These are phyloP conservation scores for Ascocoryne sarcoides DNA, from an alignment of 2,329 filamentous ascomycete species.

Conservation along the genomic window DNA sequence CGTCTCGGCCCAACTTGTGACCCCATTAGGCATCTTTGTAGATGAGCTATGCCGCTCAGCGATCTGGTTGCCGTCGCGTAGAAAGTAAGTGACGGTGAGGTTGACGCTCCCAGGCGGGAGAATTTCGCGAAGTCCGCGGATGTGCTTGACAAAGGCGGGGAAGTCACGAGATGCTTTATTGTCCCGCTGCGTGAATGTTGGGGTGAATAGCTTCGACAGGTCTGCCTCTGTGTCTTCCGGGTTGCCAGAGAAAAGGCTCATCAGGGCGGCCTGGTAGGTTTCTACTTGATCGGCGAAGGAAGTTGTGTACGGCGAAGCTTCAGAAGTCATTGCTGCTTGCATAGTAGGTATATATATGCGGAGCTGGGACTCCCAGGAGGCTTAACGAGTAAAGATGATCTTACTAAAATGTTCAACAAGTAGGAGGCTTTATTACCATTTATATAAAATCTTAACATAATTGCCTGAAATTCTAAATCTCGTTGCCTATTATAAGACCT, in stretches of 20 bases:
- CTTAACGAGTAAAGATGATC: too few species aligned
- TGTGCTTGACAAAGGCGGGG: not conserved
- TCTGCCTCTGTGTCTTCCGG: slow-evolving; percentile 2
- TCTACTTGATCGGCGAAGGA: slow-evolving; percentile 1
- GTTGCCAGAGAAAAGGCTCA: slow-evolving; percentile 1
- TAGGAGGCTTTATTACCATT: too few species aligned
- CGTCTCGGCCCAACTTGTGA: not conserved
- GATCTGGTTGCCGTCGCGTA: slow-evolving; percentile 2
- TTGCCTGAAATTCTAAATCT: too few species aligned
- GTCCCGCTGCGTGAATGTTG: slow-evolving; percentile 3
- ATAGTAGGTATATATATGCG: too few species aligned
- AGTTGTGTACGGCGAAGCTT: too few species aligned
- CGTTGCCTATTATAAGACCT: too few species aligned
- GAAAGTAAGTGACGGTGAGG: not conserved
- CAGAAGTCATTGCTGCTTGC: too few species aligned
- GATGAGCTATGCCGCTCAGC: slow-evolving; percentile 1
- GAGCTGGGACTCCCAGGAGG: too few species aligned
- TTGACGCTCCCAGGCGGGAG: slow-evolving; percentile 1
- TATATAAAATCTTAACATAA: too few species aligned
- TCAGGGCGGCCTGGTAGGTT: not conserved
- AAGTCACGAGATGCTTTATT: not conserved
- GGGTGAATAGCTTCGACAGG: slow-evolving; percentile 2
- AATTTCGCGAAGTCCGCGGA: not conserved
- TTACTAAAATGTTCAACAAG: too few species aligned
- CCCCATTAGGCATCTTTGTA: not conserved